These are phyloP conservation scores for Suillus subluteus DNA, from an alignment of 768 basidiomycete genomes.

Conservation along the genomic window DNA sequence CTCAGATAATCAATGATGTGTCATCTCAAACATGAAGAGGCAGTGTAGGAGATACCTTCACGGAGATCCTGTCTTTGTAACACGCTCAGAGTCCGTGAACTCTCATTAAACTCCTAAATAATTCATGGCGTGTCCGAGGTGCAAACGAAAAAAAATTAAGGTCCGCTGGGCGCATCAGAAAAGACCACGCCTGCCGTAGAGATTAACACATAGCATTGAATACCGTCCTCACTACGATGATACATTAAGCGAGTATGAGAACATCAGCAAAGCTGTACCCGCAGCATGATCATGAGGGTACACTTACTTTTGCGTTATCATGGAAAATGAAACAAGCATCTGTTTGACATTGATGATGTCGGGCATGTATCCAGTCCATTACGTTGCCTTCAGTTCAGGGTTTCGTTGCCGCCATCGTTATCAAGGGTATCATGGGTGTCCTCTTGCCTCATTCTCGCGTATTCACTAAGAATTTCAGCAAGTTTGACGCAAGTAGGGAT, in stretches of 20 bases:
- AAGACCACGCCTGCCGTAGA: constrained; percentile 74
- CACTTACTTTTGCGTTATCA: constrained; percentile 71
- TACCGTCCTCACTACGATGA: constrained; percentile 69
- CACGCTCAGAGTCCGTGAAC: constrained; percentile 69
- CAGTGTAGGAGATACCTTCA: constrained; percentile 54
- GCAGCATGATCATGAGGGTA: constrained; percentile 10
- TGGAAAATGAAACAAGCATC: constrained; percentile 74
- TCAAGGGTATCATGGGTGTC: constrained; percentile 18
- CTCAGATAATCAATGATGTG: constrained; percentile 32
- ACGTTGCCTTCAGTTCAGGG: constrained; percentile 59
- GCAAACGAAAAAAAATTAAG: constrained; percentile 81
- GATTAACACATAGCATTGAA: constrained; percentile 77
- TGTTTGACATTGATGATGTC: constrained; percentile 67
- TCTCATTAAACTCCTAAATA: constrained; percentile 83
- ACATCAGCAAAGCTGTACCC: constrained; percentile 14
- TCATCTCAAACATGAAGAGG: constrained; percentile 17
- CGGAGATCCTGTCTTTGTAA: constrained; percentile 84
- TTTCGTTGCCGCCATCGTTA: constrained; percentile 39
- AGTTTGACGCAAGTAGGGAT: not conserved
- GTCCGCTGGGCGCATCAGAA: constrained; percentile 82
- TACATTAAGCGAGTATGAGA: constrained; percentile 7
- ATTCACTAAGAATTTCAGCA: not conserved
- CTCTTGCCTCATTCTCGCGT: not conserved
- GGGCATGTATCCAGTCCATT: constrained; percentile 79
- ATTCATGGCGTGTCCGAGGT: constrained; percentile 83